Evolutionary conservation across 805 yeast species (phyloP), one percentile per base, ranked within the genome.

Genomic region (Candida vaughaniae): DNA sequence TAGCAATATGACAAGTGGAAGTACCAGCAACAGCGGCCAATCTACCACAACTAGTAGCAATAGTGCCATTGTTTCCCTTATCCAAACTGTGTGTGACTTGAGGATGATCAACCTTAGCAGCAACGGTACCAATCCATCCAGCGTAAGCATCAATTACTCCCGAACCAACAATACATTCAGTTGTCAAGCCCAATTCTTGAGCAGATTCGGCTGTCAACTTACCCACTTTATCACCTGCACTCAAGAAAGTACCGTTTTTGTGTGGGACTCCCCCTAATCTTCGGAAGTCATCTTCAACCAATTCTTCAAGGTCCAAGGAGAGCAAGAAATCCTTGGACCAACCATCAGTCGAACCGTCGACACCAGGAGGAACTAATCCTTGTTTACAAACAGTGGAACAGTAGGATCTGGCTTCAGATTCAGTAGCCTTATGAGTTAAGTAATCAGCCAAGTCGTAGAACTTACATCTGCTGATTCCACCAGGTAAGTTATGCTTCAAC

Each of bases 21-120:
- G 99, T 93, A 43, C 99, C 99, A 0, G 99, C 98, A 15, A 93
- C 97, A 2, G 97, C 96, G 11, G 99, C 98, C 48, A 93, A 71
- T 51, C 97, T 77, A 40, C 95, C 95, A 47, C 83, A 73, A 4
- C 93, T 79, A 26, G 75, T 72, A 28, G 73, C 75, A 49, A 84
- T 71, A 6, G 60, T 45, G n/a, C 58, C 56, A 28, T 64, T 66
- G 9, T 55, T 46, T 29, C 68, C 58, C 22, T 34, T 32, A 41
- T 77, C 82, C n/a, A 58, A 48, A 42, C 70, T 71, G 40, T 75
- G 73, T 3, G 66, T 68, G 43, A 73, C 62, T n/a, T 65, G 63
- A 0, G 78, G 77, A 37, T 80, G 71, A 45, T 83, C 86, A 4
- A 88, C 80, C 48, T 81, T 80, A 1, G 95, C 95, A 18, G 97